Percentiles rank a stretch among this genome's conserved stretches.
phyloP scores from a whole-genome alignment of 495 filamentous ascomycete genomes.

The Bathelium albidoporum region DNA sequence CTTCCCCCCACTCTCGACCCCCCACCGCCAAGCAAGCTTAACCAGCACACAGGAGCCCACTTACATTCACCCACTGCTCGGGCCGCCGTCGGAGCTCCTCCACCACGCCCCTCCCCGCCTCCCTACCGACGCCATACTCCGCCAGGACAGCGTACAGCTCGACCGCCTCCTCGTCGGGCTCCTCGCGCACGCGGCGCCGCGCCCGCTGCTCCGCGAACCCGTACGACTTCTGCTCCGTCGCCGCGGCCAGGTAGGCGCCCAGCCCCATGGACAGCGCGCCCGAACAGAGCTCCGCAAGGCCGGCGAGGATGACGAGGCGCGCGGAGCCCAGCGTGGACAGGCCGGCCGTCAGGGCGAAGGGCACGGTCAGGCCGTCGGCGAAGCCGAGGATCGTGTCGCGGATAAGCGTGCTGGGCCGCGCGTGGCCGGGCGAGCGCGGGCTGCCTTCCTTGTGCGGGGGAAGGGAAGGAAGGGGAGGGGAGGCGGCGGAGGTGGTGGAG shows the following conservation, averaged over 20 bases:
- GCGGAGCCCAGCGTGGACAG: slow-evolving; percentile 40
- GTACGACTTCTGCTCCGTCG: slow-evolving; percentile 40
- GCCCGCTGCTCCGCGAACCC: slow-evolving; percentile 38
- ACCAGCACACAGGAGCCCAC: slow-evolving; percentile 1
- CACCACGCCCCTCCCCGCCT: slow-evolving; percentile 30
- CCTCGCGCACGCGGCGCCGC: slow-evolving; percentile 31
- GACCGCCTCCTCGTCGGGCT: slow-evolving; percentile 28
- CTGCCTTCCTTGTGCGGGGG: neutral
- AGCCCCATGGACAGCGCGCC: slow-evolving; percentile 64
- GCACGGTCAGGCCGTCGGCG: slow-evolving; percentile 51
- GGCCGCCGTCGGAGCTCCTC: slow-evolving; percentile 31
- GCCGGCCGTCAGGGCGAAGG: slow-evolving; percentile 49
- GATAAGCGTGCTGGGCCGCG: slow-evolving; percentile 13
- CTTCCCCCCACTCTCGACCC: neutral
- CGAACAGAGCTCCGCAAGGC: slow-evolving; percentile 56
- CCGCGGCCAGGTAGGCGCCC: slow-evolving; percentile 48
- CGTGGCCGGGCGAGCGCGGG: neutral
- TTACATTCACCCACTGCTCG: slow-evolving; percentile 37
- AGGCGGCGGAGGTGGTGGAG: neutral
- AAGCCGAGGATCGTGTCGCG: slow-evolving; percentile 34
- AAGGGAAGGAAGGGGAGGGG: neutral
- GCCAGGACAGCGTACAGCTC: slow-evolving; percentile 30
- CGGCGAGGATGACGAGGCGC: slow-evolving; percentile 57
- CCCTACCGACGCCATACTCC: slow-evolving; percentile 32
- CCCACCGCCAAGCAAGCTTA: neutral